Conservation (phyloP, 2,329 filamentous ascomycete genomes). For the Epichloe hybrida region DNA sequence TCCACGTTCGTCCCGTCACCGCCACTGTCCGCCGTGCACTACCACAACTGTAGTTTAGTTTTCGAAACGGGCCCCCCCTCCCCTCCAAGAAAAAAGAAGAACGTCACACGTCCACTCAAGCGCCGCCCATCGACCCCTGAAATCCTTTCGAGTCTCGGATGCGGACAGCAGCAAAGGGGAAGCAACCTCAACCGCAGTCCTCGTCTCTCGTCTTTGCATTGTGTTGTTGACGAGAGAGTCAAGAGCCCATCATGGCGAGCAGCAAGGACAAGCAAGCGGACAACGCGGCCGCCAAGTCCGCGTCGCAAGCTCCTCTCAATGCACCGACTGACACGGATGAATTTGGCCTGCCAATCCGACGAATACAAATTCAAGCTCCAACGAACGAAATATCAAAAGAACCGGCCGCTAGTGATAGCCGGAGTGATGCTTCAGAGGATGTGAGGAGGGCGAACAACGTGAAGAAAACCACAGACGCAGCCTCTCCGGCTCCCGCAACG, state of each 20-base stretch:
- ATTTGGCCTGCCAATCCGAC: constrained; percentile 52
- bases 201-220: constrained; percentile 4
- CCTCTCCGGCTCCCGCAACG: not conserved
- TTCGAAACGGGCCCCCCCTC: constrained; percentile 3
- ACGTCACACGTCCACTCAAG: constrained; percentile 5
- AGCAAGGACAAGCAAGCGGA: constrained; percentile 14
- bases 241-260: constrained; percentile 8
- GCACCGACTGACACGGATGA: constrained; percentile 44
- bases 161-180: constrained; percentile 11
- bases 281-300: constrained; percentile 8
- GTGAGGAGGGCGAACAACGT: not conserved
- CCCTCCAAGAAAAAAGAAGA: not conserved
- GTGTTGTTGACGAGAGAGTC: constrained; percentile 4
- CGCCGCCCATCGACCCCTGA: constrained; percentile 12
- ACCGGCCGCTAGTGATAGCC: constrained; percentile 4
- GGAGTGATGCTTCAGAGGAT: not conserved
- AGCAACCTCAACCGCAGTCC: not conserved
- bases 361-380: constrained; percentile 25
- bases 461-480: not conserved
- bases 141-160: constrained; percentile 10
- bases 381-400: constrained; percentile 8
- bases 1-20: constrained; percentile 1
- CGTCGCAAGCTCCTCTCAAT: constrained; percentile 15
- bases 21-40: not conserved
- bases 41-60: not conserved